Evolutionary conservation across 331 rosid genomes (phyloP), one percentile per base, ranked within the genome.

Genomic region (Malus hybrid): DNA sequence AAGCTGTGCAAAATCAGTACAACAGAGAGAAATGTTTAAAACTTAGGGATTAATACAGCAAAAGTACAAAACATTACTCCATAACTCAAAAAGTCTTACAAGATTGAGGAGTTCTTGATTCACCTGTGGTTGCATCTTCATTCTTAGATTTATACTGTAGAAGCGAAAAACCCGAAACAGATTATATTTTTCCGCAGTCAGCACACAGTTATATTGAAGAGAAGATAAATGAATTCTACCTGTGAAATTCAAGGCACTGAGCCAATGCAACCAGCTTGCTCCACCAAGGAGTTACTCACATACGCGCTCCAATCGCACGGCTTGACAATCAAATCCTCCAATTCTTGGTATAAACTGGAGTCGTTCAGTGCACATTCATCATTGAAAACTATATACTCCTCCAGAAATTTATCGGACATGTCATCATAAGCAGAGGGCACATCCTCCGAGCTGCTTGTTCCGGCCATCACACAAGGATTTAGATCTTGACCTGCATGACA

Each of bases 301-400:
- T 81, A 85, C 63, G 88, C 92, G 75, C 84, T 86, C 87, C 89
- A 91, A 61, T 88, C 96, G 10, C 71, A 19, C 18, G 90, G 90
- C 74, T 88, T 88, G 36, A 74, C 84, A 55, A 91, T 86, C 93
- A 90, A 82, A 84, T 92, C 92, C 88, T 88, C 96, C 76, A 90
- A 74, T 60, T 94, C 96, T 70, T 84, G 88, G 70, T 87, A 92
- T 60, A 94, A 81, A 34, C 83, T 85, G 0, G 92, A 82, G 83
- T 87, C 96, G 77, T 86, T 88, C 63, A 82, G 81, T 63, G 77
- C 86, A 29, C 83, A 70, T 39, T 74, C 90, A 76, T 90, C 96
- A 55, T 85, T 91, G 52, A 77, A 78, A 39, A 70, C 34, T 62
- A 79, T 56, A 62, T 59, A 83, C 27, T 88, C 93, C 24, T 73